Conservation (phyloP, 2,329 filamentous ascomycete genomes). For the Ophiostoma pallidulum region DNA sequence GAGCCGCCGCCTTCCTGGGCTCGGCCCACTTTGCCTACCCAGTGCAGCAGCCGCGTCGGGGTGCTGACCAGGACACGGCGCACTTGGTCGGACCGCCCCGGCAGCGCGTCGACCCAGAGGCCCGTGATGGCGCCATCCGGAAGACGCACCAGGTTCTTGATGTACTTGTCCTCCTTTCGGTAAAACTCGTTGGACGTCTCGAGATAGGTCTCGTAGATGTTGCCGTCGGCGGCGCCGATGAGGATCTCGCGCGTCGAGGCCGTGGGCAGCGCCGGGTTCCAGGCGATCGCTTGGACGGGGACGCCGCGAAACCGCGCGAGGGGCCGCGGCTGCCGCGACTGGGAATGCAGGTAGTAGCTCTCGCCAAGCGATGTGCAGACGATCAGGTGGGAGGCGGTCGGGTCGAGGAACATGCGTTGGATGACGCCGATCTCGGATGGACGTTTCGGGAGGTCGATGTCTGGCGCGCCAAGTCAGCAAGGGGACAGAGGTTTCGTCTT, state of each 20-base stretch:
- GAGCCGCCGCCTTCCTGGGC: constrained; percentile 67
- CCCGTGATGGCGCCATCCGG: constrained; percentile 75
- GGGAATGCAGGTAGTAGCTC: constrained; percentile 96
- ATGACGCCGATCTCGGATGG: constrained; percentile 86
- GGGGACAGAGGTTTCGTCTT: too few relatives aligned
- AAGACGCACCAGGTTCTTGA: constrained; percentile 74
- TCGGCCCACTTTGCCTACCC: constrained; percentile 66
- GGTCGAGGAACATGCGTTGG: constrained; percentile 92
- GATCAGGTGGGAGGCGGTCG: constrained; percentile 87
- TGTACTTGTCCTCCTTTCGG: constrained; percentile 84
- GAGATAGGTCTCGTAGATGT: constrained; percentile 90
- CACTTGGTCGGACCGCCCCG: constrained; percentile 51
- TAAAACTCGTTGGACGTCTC: constrained; percentile 94
- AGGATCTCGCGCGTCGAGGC: constrained; percentile 92
- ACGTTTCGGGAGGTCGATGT: constrained; percentile 94
- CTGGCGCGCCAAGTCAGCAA: constrained; percentile 35
- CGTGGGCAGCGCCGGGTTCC: constrained; percentile 89
- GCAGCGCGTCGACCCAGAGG: constrained; percentile 69
- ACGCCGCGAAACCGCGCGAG: constrained; percentile 78
- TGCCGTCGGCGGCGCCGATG: constrained; percentile 83
- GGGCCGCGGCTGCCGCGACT: constrained; percentile 78
- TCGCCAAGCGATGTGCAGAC: constrained; percentile 86
- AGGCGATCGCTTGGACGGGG: constrained; percentile 79
- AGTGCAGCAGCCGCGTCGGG: constrained; percentile 66
- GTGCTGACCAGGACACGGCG: constrained; percentile 75